Evolutionary conservation across 441 rosid genomes (phyloP).

Genomic region (Erodium trifolium): DNA sequence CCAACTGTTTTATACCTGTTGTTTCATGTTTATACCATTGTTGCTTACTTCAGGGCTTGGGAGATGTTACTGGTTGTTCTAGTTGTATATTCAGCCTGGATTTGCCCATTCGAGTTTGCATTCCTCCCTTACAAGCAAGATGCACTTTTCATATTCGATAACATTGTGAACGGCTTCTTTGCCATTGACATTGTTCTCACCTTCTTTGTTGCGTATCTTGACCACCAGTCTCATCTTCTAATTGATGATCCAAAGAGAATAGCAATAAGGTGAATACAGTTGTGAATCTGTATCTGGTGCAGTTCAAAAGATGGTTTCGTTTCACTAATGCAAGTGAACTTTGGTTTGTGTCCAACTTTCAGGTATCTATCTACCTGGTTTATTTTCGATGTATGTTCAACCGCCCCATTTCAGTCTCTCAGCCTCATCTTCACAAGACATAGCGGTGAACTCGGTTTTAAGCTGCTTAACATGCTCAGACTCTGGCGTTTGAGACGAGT

Average conservation of each 20-base stretch:
- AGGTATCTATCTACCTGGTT: slow-evolving; percentile 74
- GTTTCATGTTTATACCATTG: slow-evolving; percentile 23
- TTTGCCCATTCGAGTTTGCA: slow-evolving; percentile 82
- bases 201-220: slow-evolving; percentile 63
- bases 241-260: slow-evolving; percentile 55
- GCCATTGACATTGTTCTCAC: slow-evolving; percentile 62
- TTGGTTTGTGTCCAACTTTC: slow-evolving; percentile 22
- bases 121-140: slow-evolving; percentile 58
- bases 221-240: slow-evolving; percentile 52
- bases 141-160: slow-evolving; percentile 56
- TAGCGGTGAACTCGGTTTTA: slow-evolving; percentile 52
- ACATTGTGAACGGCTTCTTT: slow-evolving; percentile 70
- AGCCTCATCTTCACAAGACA: slow-evolving; percentile 47
- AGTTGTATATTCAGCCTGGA: slow-evolving; percentile 92
- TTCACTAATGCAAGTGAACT: background rate
- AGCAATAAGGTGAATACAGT: slow-evolving; percentile 39
- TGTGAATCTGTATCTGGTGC: background rate
- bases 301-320: background rate
- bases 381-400: slow-evolving; percentile 61
- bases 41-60: slow-evolving; percentile 73
- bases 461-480: slow-evolving; percentile 64
- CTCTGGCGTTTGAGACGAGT: slow-evolving; percentile 71
- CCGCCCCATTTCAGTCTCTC: slow-evolving; percentile 56
- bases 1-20: slow-evolving; percentile 12
- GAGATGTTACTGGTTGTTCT: slow-evolving; percentile 80